phyloP scores from a whole-genome alignment of 805 yeast species.

The Kodamaea sagamina region DNA sequence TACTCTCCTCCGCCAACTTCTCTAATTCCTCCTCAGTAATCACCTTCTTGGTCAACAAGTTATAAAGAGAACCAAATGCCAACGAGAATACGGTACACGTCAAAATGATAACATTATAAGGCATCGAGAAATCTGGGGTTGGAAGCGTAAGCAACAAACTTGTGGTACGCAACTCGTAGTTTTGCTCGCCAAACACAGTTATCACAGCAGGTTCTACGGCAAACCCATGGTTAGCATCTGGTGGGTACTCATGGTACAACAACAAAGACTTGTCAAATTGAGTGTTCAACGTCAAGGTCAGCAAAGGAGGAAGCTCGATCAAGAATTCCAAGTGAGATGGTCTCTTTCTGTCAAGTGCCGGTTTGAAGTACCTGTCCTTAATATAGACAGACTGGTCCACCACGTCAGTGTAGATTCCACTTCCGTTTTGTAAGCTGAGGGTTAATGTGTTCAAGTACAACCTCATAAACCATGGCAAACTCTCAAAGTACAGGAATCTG shows the following conservation, averaged over 20 bases:
- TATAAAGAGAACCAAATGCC: constrained; percentile 84
- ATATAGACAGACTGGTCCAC: constrained; percentile 38
- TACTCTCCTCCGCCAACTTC: constrained; percentile 17
- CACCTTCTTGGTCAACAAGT: constrained; percentile 70
- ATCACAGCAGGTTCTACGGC: constrained; percentile 90
- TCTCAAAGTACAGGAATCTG: constrained; percentile 67
- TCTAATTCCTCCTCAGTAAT: constrained; percentile 75
- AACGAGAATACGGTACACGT: constrained; percentile 93
- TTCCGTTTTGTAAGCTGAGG: constrained; percentile 30
- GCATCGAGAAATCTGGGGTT: constrained; percentile 98
- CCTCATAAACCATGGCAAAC: constrained; percentile 92
- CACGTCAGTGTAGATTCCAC: constrained; percentile 20
- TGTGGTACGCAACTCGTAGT: constrained; percentile 71
- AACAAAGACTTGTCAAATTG: constrained; percentile 86
- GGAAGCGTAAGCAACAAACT: constrained; percentile 86
- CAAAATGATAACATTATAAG: constrained; percentile 91
- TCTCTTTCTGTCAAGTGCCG: constrained; percentile 76
- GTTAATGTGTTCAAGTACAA: constrained; percentile 72
- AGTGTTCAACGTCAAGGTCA: constrained; percentile 63
- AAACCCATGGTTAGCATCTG: constrained; percentile 98
- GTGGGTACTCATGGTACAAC: constrained; percentile 92
- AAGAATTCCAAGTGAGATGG: constrained; percentile 82
- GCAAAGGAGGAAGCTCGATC: constrained; percentile 62
- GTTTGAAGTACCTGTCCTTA: constrained; percentile 59
- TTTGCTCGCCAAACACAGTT: constrained; percentile 45